These are phyloP conservation scores for Eucalyptus polyanthemos DNA, from an alignment of 345 rosid genomes.

Conservation along the genomic window DNA sequence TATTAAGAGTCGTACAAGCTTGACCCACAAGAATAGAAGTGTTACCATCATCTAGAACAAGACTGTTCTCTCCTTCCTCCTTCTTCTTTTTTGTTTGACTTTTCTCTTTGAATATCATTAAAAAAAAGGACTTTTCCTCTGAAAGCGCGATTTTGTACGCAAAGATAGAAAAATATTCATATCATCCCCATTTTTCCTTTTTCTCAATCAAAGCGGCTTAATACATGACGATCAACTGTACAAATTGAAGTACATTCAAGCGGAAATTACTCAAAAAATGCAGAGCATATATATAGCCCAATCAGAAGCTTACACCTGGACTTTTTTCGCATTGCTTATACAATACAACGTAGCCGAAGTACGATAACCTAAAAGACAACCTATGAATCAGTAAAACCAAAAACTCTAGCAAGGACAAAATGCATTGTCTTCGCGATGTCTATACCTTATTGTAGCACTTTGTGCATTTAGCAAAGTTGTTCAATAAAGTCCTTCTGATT, in stretches of 20 bases:
- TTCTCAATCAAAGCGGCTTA: background rate
- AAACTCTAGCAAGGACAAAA: background rate
- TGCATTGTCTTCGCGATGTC: background rate
- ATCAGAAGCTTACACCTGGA: background rate
- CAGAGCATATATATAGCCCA: background rate
- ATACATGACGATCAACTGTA: background rate
- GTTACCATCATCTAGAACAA: background rate
- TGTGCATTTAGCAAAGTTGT: background rate
- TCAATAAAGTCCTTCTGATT: background rate
- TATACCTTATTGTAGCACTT: background rate
- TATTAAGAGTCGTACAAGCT: background rate
- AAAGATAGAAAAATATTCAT: background rate
- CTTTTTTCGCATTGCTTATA: background rate
- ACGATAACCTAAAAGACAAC: background rate
- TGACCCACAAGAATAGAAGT: background rate
- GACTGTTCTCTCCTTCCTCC: background rate
- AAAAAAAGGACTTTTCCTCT: background rate
- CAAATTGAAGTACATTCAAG: background rate
- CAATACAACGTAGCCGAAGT: background rate
- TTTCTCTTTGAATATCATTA: background rate
- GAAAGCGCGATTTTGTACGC: background rate
- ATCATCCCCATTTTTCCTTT: background rate
- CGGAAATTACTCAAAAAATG: background rate
- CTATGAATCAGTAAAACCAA: background rate
- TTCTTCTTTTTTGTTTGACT: background rate